Conservation (phyloP, 306 rosid genomes). For the Ormosia semicastrata region DNA sequence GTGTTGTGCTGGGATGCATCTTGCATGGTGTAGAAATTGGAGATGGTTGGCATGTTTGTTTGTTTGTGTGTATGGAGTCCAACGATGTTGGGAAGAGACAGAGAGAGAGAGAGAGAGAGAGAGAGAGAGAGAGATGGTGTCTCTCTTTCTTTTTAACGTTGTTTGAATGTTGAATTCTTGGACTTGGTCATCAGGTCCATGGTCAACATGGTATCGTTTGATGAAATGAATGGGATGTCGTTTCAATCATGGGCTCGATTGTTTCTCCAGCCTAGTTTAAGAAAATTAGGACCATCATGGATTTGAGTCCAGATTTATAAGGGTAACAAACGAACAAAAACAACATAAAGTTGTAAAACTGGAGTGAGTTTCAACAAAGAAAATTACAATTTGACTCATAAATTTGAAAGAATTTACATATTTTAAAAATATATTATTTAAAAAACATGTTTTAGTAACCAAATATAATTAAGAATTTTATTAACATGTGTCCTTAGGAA, state of each 20-base stretch:
- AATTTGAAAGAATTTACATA: no score
- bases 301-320: not conserved
- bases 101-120: not conserved
- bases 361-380: no score
- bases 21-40: slow-evolving; percentile 56
- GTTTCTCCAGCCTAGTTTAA: not conserved
- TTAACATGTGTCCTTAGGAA: no score
- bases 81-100: not conserved
- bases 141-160: no score
- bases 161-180: not conserved
- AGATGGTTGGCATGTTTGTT: slow-evolving; percentile 57
- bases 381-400: no score
- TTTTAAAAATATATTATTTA: no score
- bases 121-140: no score
- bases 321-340: no score
- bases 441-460: no score
- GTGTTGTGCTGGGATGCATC: slow-evolving; percentile 68
- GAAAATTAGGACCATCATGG: not conserved
- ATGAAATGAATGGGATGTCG: no score
- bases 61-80: not conserved
- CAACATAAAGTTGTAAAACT: no score
- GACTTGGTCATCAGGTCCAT: not conserved
- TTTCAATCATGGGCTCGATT: not conserved
- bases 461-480: no score
- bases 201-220: not conserved